Evolutionary conservation across 2,329 filamentous ascomycete genomes (phyloP), one percentile per base, ranked within the genome.

Genomic region (Cladosporium halotolerans): DNA sequence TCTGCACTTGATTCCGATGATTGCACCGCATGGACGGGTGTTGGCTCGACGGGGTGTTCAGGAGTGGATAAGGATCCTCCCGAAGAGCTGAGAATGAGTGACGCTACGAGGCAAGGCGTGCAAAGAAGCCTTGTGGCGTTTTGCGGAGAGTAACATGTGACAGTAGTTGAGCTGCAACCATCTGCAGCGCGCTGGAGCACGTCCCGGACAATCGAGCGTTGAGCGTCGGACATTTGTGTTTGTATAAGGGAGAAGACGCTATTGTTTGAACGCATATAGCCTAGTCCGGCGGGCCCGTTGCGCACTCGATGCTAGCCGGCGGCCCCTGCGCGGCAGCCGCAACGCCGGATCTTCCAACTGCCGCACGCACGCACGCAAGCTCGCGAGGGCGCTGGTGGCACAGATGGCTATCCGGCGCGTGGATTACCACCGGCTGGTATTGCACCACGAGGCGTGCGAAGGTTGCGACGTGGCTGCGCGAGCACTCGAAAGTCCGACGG

Each of bases 161-260:
- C 48, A 51, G 48, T 33, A 51, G 48, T 51, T 51, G 48, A 44
- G 40, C 14, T 44, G 48, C 48, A 31, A 28, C 40, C 28, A 16
- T 44, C 42, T 10, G 48, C 48, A 44, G 11, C 32, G 44, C 16
- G 23, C 23, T 28, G 23, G 23, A 28, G 23, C 23, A 28, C 23
- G 23, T 28, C 23, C 36, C 36, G 36, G 36, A 39, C 36, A 39
- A 39, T 13, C 16, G n/a, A 39, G 23, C 36, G 36, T 39, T 39
- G 36, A 39, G 36, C 36, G 16, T 39, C 36, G 36, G 36, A 39
- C 36, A 39, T 39, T 39, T 39, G 36, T 39, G 16, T 39, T 28
- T 28, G 23, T 28, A 28, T 28, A 28, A 28, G 23, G 36, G 36
- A 16, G 36, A 39, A 39, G n/a, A 39, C 36, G n/a, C 36, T 39